Base-by-base conservation (phyloP, 768 basidiomycete species). In the Tylopilus vinaceipallidus region DNA sequence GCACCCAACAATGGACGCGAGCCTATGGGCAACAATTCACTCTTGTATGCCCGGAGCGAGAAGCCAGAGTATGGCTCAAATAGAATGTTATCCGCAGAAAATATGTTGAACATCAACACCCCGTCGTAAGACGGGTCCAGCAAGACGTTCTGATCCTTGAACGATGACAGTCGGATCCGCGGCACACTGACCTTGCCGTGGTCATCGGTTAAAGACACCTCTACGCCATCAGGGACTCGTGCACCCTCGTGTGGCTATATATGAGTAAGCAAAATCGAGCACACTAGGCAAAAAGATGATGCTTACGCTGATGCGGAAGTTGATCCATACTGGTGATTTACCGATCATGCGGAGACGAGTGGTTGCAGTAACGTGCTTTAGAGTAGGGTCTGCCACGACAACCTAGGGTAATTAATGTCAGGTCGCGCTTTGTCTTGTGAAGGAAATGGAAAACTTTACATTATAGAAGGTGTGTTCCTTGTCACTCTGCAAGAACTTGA, bases 321-420 rank as follows among this genome's bases (percentile, higher is more conserved):
- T 12, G 17, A 49, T 24, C 8, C 6, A 5, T 8, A 44, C 24
- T 9, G 43, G 33, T 0, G 4, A 37, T 30, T 20, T 32, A 24
- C 36, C 6, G 8, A 36, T 20, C 47, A 49, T 53, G 5, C 52
- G 52, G 27, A 53, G 52, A 36, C 52, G 47, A 42, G 47, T 53
- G 14, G 3, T 49, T 12, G 27, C 32, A 0, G 52, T 36, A 36
- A 53, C 12, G 17, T 49, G 47, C 22, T 42, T 42, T 34, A 39
- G 19, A 36, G 52, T 45, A 7, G 52, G 52, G 17, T 53, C 52
- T 4, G 47, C 52, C 6, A 49, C 52, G 16, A 49, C 7, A n/a
- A 53, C 52, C 52, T 53, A 30, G 1, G 9, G 11, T 13, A 12
- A 22, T 42, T 17, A n/a, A n/a, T n/a, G n/a, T n/a, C n/a, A n/a